phyloP scores from a whole-genome alignment of 2,329 filamentous ascomycete species.

The Pezicula neosporulosa region DNA sequence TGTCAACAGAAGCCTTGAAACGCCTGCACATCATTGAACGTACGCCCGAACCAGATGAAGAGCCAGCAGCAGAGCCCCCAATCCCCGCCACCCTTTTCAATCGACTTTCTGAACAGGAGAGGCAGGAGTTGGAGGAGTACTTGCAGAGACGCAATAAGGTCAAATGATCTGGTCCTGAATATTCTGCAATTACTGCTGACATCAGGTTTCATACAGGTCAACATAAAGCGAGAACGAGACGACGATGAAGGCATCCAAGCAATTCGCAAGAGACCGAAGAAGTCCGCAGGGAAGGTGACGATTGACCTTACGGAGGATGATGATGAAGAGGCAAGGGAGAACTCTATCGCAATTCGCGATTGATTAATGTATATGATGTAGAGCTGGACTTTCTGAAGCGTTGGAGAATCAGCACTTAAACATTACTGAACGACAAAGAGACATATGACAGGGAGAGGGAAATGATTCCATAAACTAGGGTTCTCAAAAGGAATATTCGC shows the following conservation, averaged over 20 bases:
- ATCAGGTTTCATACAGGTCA: background rate
- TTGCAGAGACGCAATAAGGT: background rate
- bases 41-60: constrained; percentile 11
- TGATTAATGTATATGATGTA: too few species aligned
- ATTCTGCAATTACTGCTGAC: background rate
- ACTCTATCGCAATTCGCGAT: background rate
- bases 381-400: too few species aligned
- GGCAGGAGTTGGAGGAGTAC: background rate
- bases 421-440: too few species aligned
- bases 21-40: constrained; percentile 15
- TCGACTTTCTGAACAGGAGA: too few species aligned
- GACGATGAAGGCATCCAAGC: background rate
- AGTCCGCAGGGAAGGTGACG: constrained; percentile 5
- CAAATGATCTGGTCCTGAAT: background rate
- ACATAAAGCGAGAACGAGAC: constrained; percentile 4
- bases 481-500: too few species aligned
- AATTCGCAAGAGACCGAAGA: constrained; percentile 1
- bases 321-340: constrained; percentile 1
- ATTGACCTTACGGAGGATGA: constrained; percentile 11
- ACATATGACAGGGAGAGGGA: too few species aligned
- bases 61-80: background rate
- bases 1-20: constrained; percentile 14
- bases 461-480: too few species aligned
- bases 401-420: too few species aligned
- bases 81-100: too few species aligned